Base-by-base conservation (phyloP, 2,329 filamentous ascomycete genomes). In the Ophiostoma sp. region DNA sequence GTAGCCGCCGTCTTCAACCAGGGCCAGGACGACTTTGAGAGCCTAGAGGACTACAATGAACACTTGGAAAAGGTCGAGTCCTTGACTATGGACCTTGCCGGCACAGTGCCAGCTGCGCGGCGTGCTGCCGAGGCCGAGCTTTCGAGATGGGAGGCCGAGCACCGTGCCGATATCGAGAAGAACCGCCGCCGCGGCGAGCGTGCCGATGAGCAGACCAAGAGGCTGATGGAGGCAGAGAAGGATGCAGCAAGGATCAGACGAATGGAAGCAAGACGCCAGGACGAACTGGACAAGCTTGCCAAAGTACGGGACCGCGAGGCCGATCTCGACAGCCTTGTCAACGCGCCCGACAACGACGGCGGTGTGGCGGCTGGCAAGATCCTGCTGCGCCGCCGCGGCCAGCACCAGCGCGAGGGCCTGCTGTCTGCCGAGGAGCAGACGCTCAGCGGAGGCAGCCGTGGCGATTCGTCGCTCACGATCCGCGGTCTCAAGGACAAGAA, bases 41-140 rank as follows among this genome's bases (percentile, higher is more conserved):
- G 87, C 1, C 84, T 97, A 72, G 82, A 87, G 62, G 90, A 89
- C 77, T 99, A 90, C 83, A 97, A 99, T 80, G 90, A 97, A 79
- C 97, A 98, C 81, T 87, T 99, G 15, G 93, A 98, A 80, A 89
- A 92, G 77, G 92, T 97, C 54, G 95, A 99, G 82, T 88, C 90
- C 74, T 86, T 97, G 72, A 94, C 94, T 1, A 93, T 94, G 80
- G 94, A 97, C 77, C 84, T 99, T 11, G 90, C 97, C 85, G 54
- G 52, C 20, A 23, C 67, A 4, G 54, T 88, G 73, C 88, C 62
- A 88, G 84, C 89, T 0, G 87, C 88, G 11, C 75, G 76, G 31
- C 72, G 72, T 52, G 72, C 74, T n/a, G 78, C 78, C 67, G 82
- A 84, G 76, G 78, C 79, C 71, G 78, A 77, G 70, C 84, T 94